Base-by-base conservation (phyloP, 2,329 filamentous ascomycete genomes). In the Bipolaris oryzae region DNA sequence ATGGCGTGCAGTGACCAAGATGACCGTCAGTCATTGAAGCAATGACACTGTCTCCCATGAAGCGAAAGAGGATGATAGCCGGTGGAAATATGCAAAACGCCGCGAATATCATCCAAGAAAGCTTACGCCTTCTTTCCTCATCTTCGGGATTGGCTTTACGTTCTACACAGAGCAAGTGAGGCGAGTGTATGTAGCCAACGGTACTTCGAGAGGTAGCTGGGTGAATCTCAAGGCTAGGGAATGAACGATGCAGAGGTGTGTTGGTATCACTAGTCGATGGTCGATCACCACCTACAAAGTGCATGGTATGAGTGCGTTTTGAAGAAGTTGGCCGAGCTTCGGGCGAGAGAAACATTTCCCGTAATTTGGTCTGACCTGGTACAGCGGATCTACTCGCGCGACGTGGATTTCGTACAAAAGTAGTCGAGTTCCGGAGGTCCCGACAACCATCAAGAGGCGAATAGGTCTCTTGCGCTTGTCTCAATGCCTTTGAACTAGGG, bases 61-160 rank as follows among this genome's bases (percentile, higher is more conserved):
- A 67, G n/a, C 75, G 73, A 53, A 70, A 76, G 21, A 78, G 65
- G 25, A 77, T 62, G 25, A 77, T 70, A 11, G 71, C 61, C 6
- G 75, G 72, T 4, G 76, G 76, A 13, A 77, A 60, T 1, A 77
- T 20, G 45, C 69, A 72, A 53, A 74, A 77, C 1, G 63, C 50
- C 1, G 61, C 66, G 33, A 77, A 69, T 41, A 77, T 69, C 23
- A 66, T 45, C 69, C 73, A 74, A 3, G 73, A 77, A n/a, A 70
- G 55, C 48, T 66, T 65, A 15, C 64, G 61, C 10, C 69, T 65
- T 35, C 66, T 62, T 37, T 49, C 64, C 43, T 74, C 71, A n/a
- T 70, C 67, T 21, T 69, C 64, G 2, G 62, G 55, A 3, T 63
- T 62, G 0, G 56, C 25, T 16, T 58, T 60, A 10, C 69, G 69